Percentiles rank a stretch among this genome's conserved stretches.
Evolutionary conservation across 1,284 basidiomycete species (phyloP).

Genomic region (Tilletia walkeri): DNA sequence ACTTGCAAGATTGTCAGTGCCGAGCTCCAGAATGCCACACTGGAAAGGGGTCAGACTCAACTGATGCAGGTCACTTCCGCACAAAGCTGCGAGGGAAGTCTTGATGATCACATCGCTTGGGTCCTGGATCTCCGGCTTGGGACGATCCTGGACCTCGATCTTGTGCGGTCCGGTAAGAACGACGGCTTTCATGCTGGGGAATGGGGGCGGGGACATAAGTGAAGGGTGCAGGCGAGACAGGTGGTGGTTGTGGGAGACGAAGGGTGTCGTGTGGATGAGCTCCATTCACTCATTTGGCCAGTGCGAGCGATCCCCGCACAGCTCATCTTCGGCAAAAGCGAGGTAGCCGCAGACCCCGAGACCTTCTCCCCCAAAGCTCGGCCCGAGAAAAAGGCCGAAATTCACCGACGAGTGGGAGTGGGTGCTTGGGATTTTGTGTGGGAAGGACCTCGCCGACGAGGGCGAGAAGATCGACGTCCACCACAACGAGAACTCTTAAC

Average conservation of each 20-base stretch:
- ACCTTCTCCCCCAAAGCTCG: background rate
- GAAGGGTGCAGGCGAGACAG: too few relatives aligned
- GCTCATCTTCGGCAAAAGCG: too few relatives aligned
- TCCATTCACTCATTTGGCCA: too few relatives aligned
- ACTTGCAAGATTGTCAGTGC: too few relatives aligned
- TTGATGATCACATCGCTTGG: constrained; percentile 47
- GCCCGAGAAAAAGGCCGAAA: background rate
- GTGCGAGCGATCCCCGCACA: too few relatives aligned
- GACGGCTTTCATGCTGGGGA: constrained; percentile 43
- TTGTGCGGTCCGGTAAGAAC: constrained; percentile 43
- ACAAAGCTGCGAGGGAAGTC: constrained; percentile 62
- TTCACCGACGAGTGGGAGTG: background rate
- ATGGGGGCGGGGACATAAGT: too few relatives aligned
- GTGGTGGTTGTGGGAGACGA: too few relatives aligned
- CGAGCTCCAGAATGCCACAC: background rate
- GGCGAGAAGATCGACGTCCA: background rate
- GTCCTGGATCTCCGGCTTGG: constrained; percentile 39
- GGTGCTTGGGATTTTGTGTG: background rate
- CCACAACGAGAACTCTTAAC: background rate
- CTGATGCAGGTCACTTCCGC: constrained; percentile 78
- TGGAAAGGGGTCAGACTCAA: too few relatives aligned
- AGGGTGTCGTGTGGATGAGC: too few relatives aligned
- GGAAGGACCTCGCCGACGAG: background rate
- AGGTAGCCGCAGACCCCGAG: too few relatives aligned
- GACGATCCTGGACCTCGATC: constrained; percentile 41